Evolutionary conservation across 2,329 filamentous ascomycete species (phyloP).

Genomic region (Coniochaeta sp.): DNA sequence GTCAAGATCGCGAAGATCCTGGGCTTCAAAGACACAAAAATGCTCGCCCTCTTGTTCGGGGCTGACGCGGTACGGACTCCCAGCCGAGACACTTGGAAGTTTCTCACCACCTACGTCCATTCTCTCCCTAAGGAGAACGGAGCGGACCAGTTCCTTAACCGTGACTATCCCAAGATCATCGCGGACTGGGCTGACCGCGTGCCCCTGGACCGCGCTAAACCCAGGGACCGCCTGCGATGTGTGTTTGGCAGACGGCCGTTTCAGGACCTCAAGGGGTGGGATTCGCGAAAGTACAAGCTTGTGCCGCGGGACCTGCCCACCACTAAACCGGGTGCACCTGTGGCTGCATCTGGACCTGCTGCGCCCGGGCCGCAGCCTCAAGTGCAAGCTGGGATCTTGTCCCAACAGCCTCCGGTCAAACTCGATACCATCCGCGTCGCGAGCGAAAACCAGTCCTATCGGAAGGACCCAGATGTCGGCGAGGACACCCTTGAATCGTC

Average conservation of each 20-base stretch:
- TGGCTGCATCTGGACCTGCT: no score
- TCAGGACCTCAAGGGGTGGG: neutral
- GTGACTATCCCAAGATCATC: neutral
- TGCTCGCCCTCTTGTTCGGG: neutral
- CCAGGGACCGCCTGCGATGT: neutral
- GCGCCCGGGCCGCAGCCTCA: no score
- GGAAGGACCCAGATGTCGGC: neutral
- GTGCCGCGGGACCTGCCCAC: neutral
- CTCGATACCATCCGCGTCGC: no score
- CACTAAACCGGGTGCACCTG: neutral
- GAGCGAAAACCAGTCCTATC: no score
- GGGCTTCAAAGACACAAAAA: neutral
- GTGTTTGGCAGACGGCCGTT: neutral
- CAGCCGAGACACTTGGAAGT: neutral
- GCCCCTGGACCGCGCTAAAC: neutral
- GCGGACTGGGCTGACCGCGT: neutral
- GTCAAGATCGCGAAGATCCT: neutral
- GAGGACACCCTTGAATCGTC: neutral
- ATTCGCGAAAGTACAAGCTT: neutral
- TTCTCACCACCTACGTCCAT: neutral
- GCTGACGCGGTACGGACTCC: neutral
- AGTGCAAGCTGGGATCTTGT: no score
- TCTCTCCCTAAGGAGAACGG: neutral
- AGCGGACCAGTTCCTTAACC: neutral
- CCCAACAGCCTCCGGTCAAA: no score